Conservation (phyloP, 2,329 filamentous ascomycete genomes). For the Penicillium aurantiogriseum region DNA sequence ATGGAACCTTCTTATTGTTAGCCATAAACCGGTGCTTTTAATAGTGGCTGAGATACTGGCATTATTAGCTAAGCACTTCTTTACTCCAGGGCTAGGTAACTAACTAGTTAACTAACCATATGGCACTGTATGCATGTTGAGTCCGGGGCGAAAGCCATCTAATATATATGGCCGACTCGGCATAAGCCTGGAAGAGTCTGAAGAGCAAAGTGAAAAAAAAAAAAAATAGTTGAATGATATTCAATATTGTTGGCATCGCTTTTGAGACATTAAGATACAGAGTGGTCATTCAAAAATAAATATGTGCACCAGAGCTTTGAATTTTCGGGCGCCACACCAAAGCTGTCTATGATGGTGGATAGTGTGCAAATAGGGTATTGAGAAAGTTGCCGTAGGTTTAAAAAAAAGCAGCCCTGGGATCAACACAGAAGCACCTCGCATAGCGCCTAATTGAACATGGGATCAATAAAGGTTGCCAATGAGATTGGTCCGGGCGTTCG, state of each 20-base stretch:
- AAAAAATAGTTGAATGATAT: neutral
- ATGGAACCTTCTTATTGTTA: too few species aligned
- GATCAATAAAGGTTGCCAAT: neutral
- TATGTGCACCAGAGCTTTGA: neutral
- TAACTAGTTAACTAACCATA: neutral
- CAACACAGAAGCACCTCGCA: neutral
- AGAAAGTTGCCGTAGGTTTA: neutral
- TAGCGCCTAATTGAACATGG: neutral
- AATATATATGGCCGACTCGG: neutral
- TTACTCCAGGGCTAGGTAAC: too few species aligned
- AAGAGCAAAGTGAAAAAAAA: neutral
- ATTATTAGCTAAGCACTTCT: too few species aligned
- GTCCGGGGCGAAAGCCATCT: neutral
- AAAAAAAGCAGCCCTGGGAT: neutral
- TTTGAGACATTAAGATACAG: constrained; percentile 6
- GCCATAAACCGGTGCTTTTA: too few species aligned
- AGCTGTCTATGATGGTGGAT: neutral
- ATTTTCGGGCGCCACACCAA: neutral
- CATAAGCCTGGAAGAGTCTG: neutral
- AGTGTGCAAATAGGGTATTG: neutral
- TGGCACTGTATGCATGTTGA: neutral
- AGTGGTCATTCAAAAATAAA: constrained; percentile 1
- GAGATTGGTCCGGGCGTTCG: neutral
- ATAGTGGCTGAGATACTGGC: too few species aligned
- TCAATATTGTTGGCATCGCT: constrained; percentile 4